These are phyloP conservation scores for Tulasnella sp. DNA, from an alignment of 768 basidiomycete genomes.

Conservation along the genomic window DNA sequence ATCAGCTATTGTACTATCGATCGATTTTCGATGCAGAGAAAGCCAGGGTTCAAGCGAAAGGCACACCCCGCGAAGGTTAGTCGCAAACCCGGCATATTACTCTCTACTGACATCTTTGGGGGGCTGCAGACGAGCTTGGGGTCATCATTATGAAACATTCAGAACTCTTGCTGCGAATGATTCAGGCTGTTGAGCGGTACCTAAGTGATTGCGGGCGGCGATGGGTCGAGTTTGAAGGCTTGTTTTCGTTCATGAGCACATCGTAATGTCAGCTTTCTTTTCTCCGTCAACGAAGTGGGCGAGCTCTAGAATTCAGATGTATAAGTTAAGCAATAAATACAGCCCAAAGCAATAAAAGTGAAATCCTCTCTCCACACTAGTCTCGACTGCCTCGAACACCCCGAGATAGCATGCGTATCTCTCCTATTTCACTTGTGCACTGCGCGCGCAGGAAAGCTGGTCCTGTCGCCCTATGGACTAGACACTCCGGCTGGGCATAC, in stretches of 20 bases:
- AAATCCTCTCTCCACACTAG: too few relatives aligned
- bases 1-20: slow-evolving; percentile 76
- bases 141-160: slow-evolving; percentile 43
- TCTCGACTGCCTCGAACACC: not conserved
- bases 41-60: slow-evolving; percentile 42
- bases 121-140: slow-evolving; percentile 41
- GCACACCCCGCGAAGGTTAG: slow-evolving; percentile 29
- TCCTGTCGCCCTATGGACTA: slow-evolving; percentile 51
- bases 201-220: slow-evolving; percentile 79
- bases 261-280: not conserved
- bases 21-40: slow-evolving; percentile 68
- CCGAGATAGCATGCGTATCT: slow-evolving; percentile 47
- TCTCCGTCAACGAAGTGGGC: too few relatives aligned
- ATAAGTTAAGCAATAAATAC: too few relatives aligned
- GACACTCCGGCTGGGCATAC: slow-evolving; percentile 50
- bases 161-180: slow-evolving; percentile 42
- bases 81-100: slow-evolving; percentile 6
- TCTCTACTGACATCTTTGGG: not conserved
- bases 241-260: slow-evolving; percentile 68
- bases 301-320: too few relatives aligned
- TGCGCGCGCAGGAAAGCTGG: slow-evolving; percentile 69
- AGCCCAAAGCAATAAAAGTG: too few relatives aligned
- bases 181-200: slow-evolving; percentile 57
- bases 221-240: slow-evolving; percentile 69
- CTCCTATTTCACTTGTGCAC: slow-evolving; percentile 56